phyloP scores from a whole-genome alignment of 768 basidiomycete species.

The Strobilomyces dryophilus region DNA sequence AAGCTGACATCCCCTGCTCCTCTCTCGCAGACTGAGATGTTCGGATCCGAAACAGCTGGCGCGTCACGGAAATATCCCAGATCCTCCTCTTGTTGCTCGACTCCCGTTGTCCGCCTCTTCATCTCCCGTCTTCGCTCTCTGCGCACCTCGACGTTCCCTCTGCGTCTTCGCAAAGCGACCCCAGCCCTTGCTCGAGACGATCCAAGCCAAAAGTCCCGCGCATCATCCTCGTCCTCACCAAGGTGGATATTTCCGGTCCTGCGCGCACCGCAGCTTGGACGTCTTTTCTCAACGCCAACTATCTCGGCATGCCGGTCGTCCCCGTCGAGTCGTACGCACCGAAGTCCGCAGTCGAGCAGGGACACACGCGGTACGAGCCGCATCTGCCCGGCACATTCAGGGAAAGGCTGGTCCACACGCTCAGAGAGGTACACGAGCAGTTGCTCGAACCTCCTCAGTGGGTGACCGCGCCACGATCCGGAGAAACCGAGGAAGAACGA shows the following conservation, averaged over 20 bases:
- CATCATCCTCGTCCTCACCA: conserved; percentile 77
- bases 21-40: neutral
- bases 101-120: conserved; percentile 83
- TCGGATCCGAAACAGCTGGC: conserved; percentile 58
- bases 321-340: conserved; percentile 74
- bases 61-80: conserved; percentile 87
- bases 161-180: neutral
- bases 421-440: conserved; percentile 62
- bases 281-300: conserved; percentile 46
- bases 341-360: conserved; percentile 40
- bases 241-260: conserved; percentile 80
- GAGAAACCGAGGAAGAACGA: conserved; percentile 41
- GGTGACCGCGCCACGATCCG: conserved; percentile 35
- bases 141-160: conserved; percentile 44
- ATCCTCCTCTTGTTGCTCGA: conserved; percentile 87
- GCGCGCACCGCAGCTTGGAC: conserved; percentile 63
- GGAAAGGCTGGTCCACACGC: conserved; percentile 56
- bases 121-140: conserved; percentile 77
- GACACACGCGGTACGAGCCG: conserved; percentile 52
- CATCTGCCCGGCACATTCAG: conserved; percentile 66
- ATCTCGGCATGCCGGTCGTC: conserved; percentile 59
- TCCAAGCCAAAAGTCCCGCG: conserved; percentile 22
- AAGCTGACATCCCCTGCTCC: conserved; percentile 28
- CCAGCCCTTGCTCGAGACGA: conserved; percentile 25
- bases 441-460: conserved; percentile 65